These are phyloP conservation scores for Sordariomycetes sp. DNA, from an alignment of 2,329 filamentous ascomycete species.

Conservation along the genomic window DNA sequence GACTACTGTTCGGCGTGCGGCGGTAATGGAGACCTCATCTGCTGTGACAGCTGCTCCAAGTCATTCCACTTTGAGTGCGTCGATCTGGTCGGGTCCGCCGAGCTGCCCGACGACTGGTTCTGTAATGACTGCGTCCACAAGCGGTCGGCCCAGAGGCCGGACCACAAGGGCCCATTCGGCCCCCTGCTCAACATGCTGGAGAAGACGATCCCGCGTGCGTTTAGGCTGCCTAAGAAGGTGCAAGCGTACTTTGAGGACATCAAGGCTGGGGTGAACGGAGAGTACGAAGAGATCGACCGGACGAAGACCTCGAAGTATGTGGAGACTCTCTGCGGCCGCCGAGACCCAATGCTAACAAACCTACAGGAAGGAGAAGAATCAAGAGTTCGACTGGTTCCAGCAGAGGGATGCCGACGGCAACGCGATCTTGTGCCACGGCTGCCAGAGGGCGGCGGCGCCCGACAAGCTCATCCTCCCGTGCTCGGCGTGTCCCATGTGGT, in stretches of 20 bases:
- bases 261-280: slow-evolving; percentile 62
- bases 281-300: slow-evolving; percentile 60
- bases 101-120: slow-evolving; percentile 69
- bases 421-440: slow-evolving; percentile 66
- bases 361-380: slow-evolving; percentile 46
- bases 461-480: slow-evolving; percentile 74
- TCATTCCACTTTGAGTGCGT: slow-evolving; percentile 88
- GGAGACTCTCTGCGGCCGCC: background rate
- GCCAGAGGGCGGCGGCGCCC: slow-evolving; percentile 52
- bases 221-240: slow-evolving; percentile 58
- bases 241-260: slow-evolving; percentile 75
- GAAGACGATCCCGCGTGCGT: slow-evolving; percentile 60
- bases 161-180: slow-evolving; percentile 47
- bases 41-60: slow-evolving; percentile 84
- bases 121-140: slow-evolving; percentile 61
- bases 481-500: slow-evolving; percentile 69
- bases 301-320: slow-evolving; percentile 56
- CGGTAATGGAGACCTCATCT: slow-evolving; percentile 74
- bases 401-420: slow-evolving; percentile 63
- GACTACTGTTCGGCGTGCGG: slow-evolving; percentile 84
- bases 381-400: slow-evolving; percentile 56
- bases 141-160: slow-evolving; percentile 26
- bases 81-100: slow-evolving; percentile 56
- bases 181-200: slow-evolving; percentile 55
- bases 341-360: slow-evolving; percentile 15